Conservation (phyloP, 2,329 filamentous ascomycete genomes). For the Tolypocladium nubicola region DNA sequence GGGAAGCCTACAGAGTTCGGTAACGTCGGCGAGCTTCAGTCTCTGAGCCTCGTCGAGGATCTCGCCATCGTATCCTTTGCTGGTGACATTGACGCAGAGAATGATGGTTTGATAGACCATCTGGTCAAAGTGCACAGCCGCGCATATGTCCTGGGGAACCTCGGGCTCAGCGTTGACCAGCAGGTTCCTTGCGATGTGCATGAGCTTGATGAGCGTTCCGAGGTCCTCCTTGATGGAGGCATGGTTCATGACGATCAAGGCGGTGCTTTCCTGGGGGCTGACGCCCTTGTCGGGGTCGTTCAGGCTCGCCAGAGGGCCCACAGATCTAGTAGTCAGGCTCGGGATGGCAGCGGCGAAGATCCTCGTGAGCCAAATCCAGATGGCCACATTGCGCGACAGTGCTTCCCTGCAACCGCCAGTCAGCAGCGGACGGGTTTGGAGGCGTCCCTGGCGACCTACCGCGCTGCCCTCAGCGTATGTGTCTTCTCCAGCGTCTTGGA, state of each 20-base stretch:
- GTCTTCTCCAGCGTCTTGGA: slow-evolving; percentile 54
- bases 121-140: slow-evolving; percentile 53
- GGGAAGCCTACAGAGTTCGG: slow-evolving; percentile 46
- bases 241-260: slow-evolving; percentile 53
- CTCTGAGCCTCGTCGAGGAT: slow-evolving; percentile 47
- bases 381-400: slow-evolving; percentile 50
- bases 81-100: slow-evolving; percentile 55
- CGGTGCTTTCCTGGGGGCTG: slow-evolving; percentile 51
- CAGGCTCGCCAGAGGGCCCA: slow-evolving; percentile 42
- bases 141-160: slow-evolving; percentile 55
- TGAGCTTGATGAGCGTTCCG: slow-evolving; percentile 53
- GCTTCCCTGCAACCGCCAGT: slow-evolving; percentile 35
- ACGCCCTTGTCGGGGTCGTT: slow-evolving; percentile 45
- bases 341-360: slow-evolving; percentile 53
- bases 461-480: slow-evolving; percentile 47
- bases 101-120: slow-evolving; percentile 57
- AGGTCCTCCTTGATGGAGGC: slow-evolving; percentile 50
- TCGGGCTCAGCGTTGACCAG: slow-evolving; percentile 54
- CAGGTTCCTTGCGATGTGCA: slow-evolving; percentile 56
- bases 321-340: slow-evolving; percentile 47
- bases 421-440: slow-evolving; percentile 1
- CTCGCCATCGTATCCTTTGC: slow-evolving; percentile 57
- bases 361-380: slow-evolving; percentile 54
- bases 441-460: slow-evolving; percentile 27
- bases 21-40: slow-evolving; percentile 49